A percentile compares a stretch with the other conserved stretches of the same genome.
These are phyloP conservation scores for Pythium rhizo-oryzae DNA, from an alignment of 352 stramenopile genomes.

Conservation along the genomic window DNA sequence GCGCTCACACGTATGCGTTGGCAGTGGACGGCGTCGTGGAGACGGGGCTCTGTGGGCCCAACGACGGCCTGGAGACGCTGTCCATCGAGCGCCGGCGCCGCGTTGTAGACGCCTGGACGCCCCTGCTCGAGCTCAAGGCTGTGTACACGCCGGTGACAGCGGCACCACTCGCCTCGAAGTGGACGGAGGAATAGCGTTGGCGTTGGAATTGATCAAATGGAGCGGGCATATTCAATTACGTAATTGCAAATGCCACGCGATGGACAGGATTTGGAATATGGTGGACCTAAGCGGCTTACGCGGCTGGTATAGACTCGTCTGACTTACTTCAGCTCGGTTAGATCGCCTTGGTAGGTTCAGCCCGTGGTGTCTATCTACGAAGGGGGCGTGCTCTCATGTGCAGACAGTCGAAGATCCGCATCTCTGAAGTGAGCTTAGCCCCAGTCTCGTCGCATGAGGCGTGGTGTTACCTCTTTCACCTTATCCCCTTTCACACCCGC, in stretches of 20 bases:
- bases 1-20: not conserved
- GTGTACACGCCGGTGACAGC: not conserved
- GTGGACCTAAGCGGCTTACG: not conserved
- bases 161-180: too few species aligned
- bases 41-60: not conserved
- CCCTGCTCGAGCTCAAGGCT: constrained; percentile 20
- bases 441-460: not conserved
- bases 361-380: not conserved
- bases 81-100: constrained; percentile 6
- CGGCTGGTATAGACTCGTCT: not conserved
- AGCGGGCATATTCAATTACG: not conserved
- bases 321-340: too few species aligned
- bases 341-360: too few species aligned
- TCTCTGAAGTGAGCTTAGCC: too few species aligned
- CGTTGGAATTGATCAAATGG: too few species aligned
- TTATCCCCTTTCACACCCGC: not conserved
- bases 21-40: constrained; percentile 22
- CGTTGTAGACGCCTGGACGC: constrained; percentile 11
- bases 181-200: too few species aligned
- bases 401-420: too few species aligned
- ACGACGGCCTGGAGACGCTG: not conserved
- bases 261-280: not conserved
- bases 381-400: too few species aligned
- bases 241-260: not conserved
- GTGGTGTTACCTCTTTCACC: too few species aligned